These are phyloP conservation scores for Amphibolis antarctica DNA, from an alignment of 106 monocot genomes.

Conservation along the genomic window DNA sequence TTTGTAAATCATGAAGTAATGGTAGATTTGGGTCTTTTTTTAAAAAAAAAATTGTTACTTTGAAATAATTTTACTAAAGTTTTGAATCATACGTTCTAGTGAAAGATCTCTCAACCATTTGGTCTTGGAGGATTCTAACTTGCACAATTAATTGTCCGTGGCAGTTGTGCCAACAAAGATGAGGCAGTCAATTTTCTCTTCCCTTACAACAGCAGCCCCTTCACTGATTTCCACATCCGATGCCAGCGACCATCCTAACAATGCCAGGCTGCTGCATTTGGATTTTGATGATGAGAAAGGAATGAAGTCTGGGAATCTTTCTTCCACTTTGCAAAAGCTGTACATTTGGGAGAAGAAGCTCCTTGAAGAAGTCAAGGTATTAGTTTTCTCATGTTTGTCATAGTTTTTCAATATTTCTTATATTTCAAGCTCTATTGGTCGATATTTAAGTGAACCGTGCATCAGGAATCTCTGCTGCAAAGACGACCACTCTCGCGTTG, in stretches of 20 bases:
- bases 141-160: not conserved
- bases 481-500: too few species aligned
- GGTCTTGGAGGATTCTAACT: not conserved
- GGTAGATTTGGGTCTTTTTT: too few species aligned
- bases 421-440: too few species aligned
- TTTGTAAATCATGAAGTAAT: not conserved
- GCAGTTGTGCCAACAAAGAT: constrained; percentile 15
- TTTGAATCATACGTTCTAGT: too few species aligned
- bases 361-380: constrained; percentile 27
- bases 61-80: too few species aligned
- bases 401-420: not conserved
- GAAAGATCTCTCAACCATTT: too few species aligned
- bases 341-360: constrained; percentile 33
- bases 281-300: constrained; percentile 20
- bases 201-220: not conserved
- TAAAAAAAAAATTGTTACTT: too few species aligned
- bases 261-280: not conserved
- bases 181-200: constrained; percentile 6
- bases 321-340: constrained; percentile 22
- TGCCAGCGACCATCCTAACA: not conserved
- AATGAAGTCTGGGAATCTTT: constrained; percentile 20
- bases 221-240: constrained; percentile 1
- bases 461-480: too few species aligned
- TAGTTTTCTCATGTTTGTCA: not conserved
- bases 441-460: too few species aligned